Evolutionary conservation across 108 stramenopile species (phyloP), one percentile per base, ranked within the genome.

Genomic region (Stephanodiscus triporus): DNA sequence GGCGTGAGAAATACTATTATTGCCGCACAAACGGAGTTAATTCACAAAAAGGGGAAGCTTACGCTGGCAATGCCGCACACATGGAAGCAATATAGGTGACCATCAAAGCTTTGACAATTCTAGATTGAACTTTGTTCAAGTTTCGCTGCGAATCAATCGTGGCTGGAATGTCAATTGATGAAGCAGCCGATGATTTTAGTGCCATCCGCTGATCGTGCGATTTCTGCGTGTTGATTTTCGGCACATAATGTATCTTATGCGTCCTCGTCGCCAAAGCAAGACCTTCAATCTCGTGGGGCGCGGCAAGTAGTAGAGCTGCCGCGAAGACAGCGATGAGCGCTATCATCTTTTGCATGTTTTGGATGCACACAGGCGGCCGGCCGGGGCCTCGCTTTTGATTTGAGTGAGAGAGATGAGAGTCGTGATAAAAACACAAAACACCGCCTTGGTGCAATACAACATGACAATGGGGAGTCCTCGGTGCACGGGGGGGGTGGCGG

Each of bases 51-150:
- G 0, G 16, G 1, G 40, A n/a, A 45, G 43, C 58, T 27, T 36
- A 59, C 29, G 89, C 49, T n/a, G 94, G 94, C 24, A 95, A 73
- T 19, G 91, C 84, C 51, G 91, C 38, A 48, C 91, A 91, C 91
- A 95, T 92, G 54, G 77, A 67, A 20, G 59, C 69, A 66, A 95
- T 90, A 70, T 76, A 95, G 11, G 83, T 38, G 32, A 91, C 56
- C 94, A 95, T 89, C 47, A 86, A 80, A 3, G 77, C 40, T 42
- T 73, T 78, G 7, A 60, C 69, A 37, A 72, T 10, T 29, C 2
- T 72, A 45, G 68, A 70, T 43, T 70, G 74, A 14, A 75, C 29
- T 38, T 27, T 48, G 30, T 45, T 70, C 38, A 75, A 40, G 22
- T 24, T 60, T 17, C 43, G 59, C 5, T 20, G 59, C 27, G 70